Evolutionary conservation across 2,329 filamentous ascomycete genomes (phyloP).

Genomic region (Pseudopyrenochaeta lycopersici): DNA sequence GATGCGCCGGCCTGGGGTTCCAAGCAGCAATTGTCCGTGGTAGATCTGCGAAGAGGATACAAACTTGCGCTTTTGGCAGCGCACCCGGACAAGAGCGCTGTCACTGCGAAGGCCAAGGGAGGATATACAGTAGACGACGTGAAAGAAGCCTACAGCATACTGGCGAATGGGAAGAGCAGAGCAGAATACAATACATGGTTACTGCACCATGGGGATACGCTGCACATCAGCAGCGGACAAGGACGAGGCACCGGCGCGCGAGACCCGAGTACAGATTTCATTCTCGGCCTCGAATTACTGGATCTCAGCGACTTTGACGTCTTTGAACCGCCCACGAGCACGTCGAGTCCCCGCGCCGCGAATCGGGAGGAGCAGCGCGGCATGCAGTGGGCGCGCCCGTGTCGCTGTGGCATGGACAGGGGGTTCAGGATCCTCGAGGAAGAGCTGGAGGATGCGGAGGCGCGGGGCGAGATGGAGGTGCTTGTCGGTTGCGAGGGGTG

Average conservation of each 20-base stretch:
- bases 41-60: conserved; percentile 56
- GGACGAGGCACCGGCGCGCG: neutral
- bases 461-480: conserved; percentile 65
- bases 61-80: conserved; percentile 64
- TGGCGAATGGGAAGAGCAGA: conserved; percentile 56
- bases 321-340: neutral
- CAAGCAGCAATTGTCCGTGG: conserved; percentile 4
- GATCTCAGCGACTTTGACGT: conserved; percentile 63
- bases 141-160: conserved; percentile 64
- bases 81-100: conserved; percentile 65
- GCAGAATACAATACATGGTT: conserved; percentile 52
- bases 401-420: conserved; percentile 66
- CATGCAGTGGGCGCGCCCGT: conserved; percentile 60
- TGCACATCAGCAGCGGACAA: neutral
- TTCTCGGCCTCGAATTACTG: conserved; percentile 64
- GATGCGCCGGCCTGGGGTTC: conserved; percentile 8
- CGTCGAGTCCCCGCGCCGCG: no score
- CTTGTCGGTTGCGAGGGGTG: conserved; percentile 69
- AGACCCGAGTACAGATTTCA: conserved; percentile 10
- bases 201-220: conserved; percentile 5
- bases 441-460: conserved; percentile 62
- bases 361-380: conserved; percentile 5
- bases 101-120: neutral
- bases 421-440: conserved; percentile 65
- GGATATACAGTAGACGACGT: conserved; percentile 65